A percentile compares a stretch with the other conserved stretches of the same genome.
Conservation (phyloP, 192 early-diverging fungal species). For the Podila horticola region DNA sequence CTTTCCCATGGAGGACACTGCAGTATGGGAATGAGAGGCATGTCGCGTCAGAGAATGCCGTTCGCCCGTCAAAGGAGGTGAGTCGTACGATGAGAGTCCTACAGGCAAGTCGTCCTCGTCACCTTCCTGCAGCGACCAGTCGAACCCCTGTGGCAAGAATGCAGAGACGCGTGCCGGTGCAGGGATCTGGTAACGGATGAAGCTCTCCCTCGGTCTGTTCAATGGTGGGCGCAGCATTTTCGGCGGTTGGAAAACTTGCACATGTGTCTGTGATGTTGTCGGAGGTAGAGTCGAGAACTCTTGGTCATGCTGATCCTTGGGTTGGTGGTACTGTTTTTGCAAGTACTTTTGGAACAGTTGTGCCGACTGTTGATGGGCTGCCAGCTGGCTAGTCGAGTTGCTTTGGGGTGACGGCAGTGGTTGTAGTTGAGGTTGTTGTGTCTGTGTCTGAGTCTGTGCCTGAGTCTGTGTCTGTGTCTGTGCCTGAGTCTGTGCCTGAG, state of each 20-base stretch:
- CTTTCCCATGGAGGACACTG: neutral
- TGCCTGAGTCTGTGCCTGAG: neutral
- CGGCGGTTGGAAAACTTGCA: neutral
- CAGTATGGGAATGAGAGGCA: neutral
- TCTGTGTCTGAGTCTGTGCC: no score
- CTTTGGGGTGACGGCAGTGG: neutral
- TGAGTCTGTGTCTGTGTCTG: no score
- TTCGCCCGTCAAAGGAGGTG: neutral
- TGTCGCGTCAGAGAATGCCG: neutral
- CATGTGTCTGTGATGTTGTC: neutral
- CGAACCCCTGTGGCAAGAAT: conserved; percentile 26
- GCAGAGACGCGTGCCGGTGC: conserved; percentile 20
- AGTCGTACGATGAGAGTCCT: neutral
- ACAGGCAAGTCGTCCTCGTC: conserved; percentile 11
- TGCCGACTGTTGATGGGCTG: conserved; percentile 38
- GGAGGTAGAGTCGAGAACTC: neutral
- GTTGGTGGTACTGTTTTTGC: conserved; percentile 23
- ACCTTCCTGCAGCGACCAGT: conserved; percentile 21
- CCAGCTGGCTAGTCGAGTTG: conserved; percentile 8
- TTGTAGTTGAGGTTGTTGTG: neutral
- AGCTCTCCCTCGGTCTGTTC: conserved; percentile 10
- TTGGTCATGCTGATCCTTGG: neutral
- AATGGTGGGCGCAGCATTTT: conserved; percentile 8
- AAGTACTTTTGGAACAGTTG: conserved; percentile 38
- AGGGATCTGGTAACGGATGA: conserved; percentile 23